Base-by-base conservation (phyloP, 768 basidiomycete species). In the Mycena venus region DNA sequence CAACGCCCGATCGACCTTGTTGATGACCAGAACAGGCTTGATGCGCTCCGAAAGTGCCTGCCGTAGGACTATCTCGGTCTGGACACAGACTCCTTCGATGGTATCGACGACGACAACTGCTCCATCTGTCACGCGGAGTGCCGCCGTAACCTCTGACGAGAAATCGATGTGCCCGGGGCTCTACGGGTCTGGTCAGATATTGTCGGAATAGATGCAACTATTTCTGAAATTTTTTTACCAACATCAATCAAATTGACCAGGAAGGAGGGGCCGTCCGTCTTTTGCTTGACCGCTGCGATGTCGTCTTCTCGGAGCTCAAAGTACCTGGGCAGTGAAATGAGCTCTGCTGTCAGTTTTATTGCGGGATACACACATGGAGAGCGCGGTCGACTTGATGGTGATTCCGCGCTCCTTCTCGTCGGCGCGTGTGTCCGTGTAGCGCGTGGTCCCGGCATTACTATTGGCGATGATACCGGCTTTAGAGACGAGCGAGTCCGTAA, bases 361-460 rank as follows among this genome's bases (percentile, higher is more conserved):
- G 11, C n/a, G 31, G 7, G 14, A 66, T 27, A 34, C 61, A 21
- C 34, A 75, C 73, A 75, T 70, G 3, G 98, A 98, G 83, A 99
- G 98, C 82, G 97, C 98, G 34, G 98, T 99, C 53, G 98, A 99
- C 88, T 99, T 99, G 88, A 99, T 99, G 60, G 98, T 99, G 82
- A 99, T 99, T 89, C 98, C 98, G 86, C 98, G 97, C 84, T 99
- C 98, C 84, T 97, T 99, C 90, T 99, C 98, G 82, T 99, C 98
- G 12, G 94, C 91, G 88, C 98, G 91, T 72, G 98, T 99, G 85
- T 99, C 97, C 71, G 96, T 99, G 85, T 97, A 98, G 75, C 98
- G 96, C 90, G 95, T 89, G 73, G 97, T 96, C 84, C 98, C 98
- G 73, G 97, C 96, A 84, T 98, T 97, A 81, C 95, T 88, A 53